Conservation (phyloP, 106 monocot genomes). For the Cymbidium sinense region DNA sequence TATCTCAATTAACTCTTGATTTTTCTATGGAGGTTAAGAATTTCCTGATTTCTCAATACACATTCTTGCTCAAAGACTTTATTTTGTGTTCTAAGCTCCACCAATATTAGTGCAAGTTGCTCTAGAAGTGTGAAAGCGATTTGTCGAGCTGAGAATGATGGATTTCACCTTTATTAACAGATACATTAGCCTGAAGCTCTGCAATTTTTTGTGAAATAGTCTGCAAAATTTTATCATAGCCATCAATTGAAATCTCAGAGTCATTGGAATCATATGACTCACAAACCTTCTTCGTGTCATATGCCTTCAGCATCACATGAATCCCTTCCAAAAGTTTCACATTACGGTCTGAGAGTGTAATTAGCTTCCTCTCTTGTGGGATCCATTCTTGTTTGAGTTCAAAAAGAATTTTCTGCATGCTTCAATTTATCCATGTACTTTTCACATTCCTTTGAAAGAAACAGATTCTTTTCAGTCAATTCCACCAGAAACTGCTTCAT, state of each 20-base stretch:
- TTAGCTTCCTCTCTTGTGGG: slow-evolving; percentile 1
- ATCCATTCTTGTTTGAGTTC: slow-evolving; percentile 2
- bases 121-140: slow-evolving; percentile 36
- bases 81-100: slow-evolving; percentile 27
- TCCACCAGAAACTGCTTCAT: slow-evolving; percentile 9
- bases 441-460: slow-evolving; percentile 9
- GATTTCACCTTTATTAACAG: slow-evolving; percentile 14
- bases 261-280: neutral
- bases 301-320: neutral
- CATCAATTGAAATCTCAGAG: neutral
- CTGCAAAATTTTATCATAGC: neutral
- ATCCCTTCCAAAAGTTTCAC: neutral
- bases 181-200: slow-evolving; percentile 4
- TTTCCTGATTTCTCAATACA: slow-evolving; percentile 22
- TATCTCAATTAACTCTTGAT: slow-evolving; percentile 16
- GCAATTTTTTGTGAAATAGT: slow-evolving; percentile 11
- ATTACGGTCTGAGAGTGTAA: slow-evolving; percentile 9
- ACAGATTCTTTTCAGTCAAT: slow-evolving; percentile 9
- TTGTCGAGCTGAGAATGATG: slow-evolving; percentile 38
- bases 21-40: slow-evolving; percentile 29
- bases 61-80: slow-evolving; percentile 28
- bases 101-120: slow-evolving; percentile 29
- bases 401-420: neutral
- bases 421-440: slow-evolving; percentile 8
- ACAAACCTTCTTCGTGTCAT: slow-evolving; percentile 2